Evolutionary conservation across 2,329 filamentous ascomycete genomes (phyloP), one percentile per base, ranked within the genome.

Genomic region (Fusarium hainanense): DNA sequence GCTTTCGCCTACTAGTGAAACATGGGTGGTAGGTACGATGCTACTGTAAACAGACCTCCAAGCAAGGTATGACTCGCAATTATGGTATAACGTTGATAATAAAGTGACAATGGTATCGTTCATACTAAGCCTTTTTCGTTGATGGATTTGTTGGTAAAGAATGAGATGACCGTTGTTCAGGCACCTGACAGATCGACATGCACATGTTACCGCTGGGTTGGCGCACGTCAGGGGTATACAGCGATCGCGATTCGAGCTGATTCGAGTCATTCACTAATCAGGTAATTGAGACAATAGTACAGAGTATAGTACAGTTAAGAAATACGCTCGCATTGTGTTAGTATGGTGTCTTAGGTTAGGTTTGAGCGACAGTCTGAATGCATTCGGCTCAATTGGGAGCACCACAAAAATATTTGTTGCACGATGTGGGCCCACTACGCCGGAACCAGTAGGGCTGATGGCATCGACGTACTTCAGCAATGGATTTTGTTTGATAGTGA

Each of bases 331-430:
- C 28, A 28, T 6, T 13, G 2, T 12, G 1, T 3, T 28, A 6
- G 12, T 11, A 28, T 28, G 6, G 12, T 28, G 28, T 28, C 6
- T 13, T 5, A 28, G 28, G 28, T 13, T 5, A 28, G 28, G 28
- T 4, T 5, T 28, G 12, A 28, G 11, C 11, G 2, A 27, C 9
- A 10, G 3, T 28, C 11, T 11, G 6, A 28, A 28, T 28, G 34
- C 18, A 6, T 6, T 6, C 3, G 10, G 34, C 18, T n/a, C 10
- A 11, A n/a, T n/a, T 18, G 16, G 6, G 16, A 11, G 1, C 5
- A n/a, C 34, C 34, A n/a, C 18, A 11, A 4, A 16, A 3, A n/a
- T n/a, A n/a, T n/a, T 6, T 37, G 5, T 4, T 0, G 6, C 34
- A 37, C 10, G 18, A 12, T n/a, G 4, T 11, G 6, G 34, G 18